A percentile compares a stretch with the other conserved stretches of the same genome.
Evolutionary conservation across 345 rosid species (phyloP).

Genomic region (Populus deltoides): DNA sequence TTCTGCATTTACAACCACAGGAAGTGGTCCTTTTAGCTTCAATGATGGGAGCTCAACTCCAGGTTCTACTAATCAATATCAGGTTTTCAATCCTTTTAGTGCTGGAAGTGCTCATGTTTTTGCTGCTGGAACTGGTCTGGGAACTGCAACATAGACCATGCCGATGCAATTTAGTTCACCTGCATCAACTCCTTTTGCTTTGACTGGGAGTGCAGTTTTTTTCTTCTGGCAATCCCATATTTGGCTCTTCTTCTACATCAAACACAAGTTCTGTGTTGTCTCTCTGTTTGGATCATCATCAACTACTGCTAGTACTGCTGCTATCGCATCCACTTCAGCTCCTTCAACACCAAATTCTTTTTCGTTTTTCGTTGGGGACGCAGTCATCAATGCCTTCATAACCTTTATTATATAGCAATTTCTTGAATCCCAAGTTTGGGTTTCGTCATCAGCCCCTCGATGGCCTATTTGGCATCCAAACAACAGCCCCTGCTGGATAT

Average conservation of each 20-base stretch:
- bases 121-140: conserved; percentile 41
- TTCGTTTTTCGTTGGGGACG: neutral
- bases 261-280: neutral
- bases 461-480: conserved; percentile 68
- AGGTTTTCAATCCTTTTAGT: conserved; percentile 40
- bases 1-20: conserved; percentile 30
- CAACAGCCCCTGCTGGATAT: conserved; percentile 42
- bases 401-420: neutral
- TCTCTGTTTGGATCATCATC: neutral
- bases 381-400: neutral
- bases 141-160: conserved; percentile 45
- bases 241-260: conserved; percentile 44
- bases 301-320: neutral
- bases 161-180: conserved; percentile 53
- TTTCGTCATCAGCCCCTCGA: conserved; percentile 63
- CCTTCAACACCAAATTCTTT: neutral
- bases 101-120: conserved; percentile 40
- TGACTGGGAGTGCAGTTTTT: conserved; percentile 39
- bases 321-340: neutral
- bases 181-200: conserved; percentile 43
- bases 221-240: conserved; percentile 44
- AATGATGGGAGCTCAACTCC: conserved; percentile 40
- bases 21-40: conserved; percentile 39
- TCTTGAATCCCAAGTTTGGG: too few species aligned
- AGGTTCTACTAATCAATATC: conserved; percentile 37